Evolutionary conservation across 2,329 filamentous ascomycete genomes (phyloP).

Genomic region (Sphaerulina musiva): DNA sequence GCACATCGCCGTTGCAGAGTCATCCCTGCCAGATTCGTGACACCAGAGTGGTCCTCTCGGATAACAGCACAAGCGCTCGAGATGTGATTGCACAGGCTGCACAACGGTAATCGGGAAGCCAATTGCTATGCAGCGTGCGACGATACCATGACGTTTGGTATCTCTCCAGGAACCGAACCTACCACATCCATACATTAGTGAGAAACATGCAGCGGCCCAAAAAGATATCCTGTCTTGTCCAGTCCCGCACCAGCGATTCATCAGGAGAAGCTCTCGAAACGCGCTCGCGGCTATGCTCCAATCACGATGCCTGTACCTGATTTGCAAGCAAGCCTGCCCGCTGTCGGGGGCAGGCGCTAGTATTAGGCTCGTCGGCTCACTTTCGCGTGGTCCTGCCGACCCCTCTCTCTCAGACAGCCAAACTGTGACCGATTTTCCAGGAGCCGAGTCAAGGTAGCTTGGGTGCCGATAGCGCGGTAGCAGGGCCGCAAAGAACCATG

Average conservation of each 20-base stretch:
- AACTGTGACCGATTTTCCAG: not conserved
- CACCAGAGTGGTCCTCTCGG: not conserved
- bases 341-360: constrained; percentile 2
- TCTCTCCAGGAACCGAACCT: not conserved
- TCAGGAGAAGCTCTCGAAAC: constrained; percentile 10
- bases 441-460: constrained; percentile 9
- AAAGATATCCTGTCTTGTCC: not conserved
- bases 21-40: not conserved
- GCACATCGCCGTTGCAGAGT: not conserved
- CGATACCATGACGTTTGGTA: not conserved
- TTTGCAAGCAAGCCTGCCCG: not conserved
- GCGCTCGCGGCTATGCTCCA: constrained; percentile 12
- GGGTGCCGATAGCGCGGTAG: constrained; percentile 6
- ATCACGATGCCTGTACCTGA: constrained; percentile 10
- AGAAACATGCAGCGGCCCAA: too few relatives aligned
- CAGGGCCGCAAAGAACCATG: constrained; percentile 4
- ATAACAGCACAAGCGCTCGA: not conserved
- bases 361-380: constrained; percentile 15
- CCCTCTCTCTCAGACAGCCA: not conserved
- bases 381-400: constrained; percentile 6
- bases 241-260: constrained; percentile 4
- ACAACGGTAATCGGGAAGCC: too few relatives aligned
- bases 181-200: too few relatives aligned
- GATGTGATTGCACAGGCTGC: not conserved
- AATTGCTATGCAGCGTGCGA: too few relatives aligned